phyloP scores from a whole-genome alignment of 208 protist genomes.

The Wallacemonas rigidus region DNA sequence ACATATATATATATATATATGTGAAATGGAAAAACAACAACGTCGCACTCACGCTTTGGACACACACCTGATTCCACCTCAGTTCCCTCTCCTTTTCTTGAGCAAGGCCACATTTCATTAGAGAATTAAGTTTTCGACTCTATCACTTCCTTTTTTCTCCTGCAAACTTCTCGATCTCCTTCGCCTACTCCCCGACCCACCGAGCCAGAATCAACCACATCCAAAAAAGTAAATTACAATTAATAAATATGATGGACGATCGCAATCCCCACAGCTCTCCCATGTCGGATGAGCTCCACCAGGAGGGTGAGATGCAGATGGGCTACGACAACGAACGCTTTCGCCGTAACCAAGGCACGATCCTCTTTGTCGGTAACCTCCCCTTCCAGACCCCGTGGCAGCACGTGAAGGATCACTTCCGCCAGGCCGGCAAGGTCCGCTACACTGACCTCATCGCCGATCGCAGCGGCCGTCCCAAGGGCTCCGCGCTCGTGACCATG shows the following conservation, averaged over 20 bases:
- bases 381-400: constrained; percentile 88
- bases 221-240: no score
- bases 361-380: constrained; percentile 90
- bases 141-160: no score
- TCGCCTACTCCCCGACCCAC: no score
- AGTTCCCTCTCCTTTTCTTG: no score
- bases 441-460: constrained; percentile 89
- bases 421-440: constrained; percentile 77
- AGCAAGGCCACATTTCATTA: no score
- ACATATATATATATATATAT: no score
- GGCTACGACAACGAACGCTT: constrained; percentile 25
- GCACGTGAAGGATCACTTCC: constrained; percentile 89
- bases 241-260: constrained; percentile 39
- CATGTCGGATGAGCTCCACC: constrained; percentile 28
- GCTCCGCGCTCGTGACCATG: constrained; percentile 87
- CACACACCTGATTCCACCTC: no score
- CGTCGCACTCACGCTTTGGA: no score
- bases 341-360: constrained; percentile 63
- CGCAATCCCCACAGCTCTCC: constrained; percentile 27
- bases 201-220: no score
- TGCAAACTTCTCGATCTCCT: no score
- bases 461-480: constrained; percentile 67
- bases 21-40: no score
- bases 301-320: constrained; percentile 19
- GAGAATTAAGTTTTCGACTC: no score